Evolutionary conservation across 2,329 filamentous ascomycete genomes (phyloP).

Genomic region (Mariannaea sp.): DNA sequence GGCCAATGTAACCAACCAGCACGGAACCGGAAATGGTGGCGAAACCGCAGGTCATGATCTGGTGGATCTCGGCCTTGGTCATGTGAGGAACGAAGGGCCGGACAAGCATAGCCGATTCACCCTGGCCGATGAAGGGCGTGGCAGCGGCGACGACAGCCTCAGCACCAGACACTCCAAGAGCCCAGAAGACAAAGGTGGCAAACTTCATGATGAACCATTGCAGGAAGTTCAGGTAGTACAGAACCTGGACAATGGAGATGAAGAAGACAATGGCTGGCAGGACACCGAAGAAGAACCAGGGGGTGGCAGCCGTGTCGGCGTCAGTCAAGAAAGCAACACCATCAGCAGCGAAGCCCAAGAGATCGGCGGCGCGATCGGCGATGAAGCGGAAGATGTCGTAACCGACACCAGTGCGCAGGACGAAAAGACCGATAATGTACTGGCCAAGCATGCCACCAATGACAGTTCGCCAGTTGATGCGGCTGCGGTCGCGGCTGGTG

Average conservation of each 20-base stretch:
- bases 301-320: constrained; percentile 49
- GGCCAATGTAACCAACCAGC: constrained; percentile 80
- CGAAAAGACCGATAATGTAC: constrained; percentile 87
- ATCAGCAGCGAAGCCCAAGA: constrained; percentile 75
- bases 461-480: constrained; percentile 75
- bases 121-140: constrained; percentile 92
- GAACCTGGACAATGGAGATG: constrained; percentile 84
- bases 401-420: constrained; percentile 77
- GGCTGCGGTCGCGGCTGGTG: constrained; percentile 71
- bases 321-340: constrained; percentile 72
- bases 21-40: constrained; percentile 91
- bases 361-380: constrained; percentile 71
- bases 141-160: constrained; percentile 94
- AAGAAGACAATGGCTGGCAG: constrained; percentile 97
- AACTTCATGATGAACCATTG: constrained; percentile 93
- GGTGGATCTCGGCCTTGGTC: constrained; percentile 86
- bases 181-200: constrained; percentile 90
- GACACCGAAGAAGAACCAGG: constrained; percentile 77
- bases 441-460: constrained; percentile 88
- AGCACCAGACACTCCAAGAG: constrained; percentile 82
- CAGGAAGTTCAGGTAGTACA: constrained; percentile 79
- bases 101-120: constrained; percentile 92
- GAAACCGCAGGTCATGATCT: constrained; percentile 91
- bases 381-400: constrained; percentile 94
- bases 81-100: constrained; percentile 84